These are phyloP conservation scores for Thozetella sp. DNA, from an alignment of 495 filamentous ascomycete species.

Conservation along the genomic window DNA sequence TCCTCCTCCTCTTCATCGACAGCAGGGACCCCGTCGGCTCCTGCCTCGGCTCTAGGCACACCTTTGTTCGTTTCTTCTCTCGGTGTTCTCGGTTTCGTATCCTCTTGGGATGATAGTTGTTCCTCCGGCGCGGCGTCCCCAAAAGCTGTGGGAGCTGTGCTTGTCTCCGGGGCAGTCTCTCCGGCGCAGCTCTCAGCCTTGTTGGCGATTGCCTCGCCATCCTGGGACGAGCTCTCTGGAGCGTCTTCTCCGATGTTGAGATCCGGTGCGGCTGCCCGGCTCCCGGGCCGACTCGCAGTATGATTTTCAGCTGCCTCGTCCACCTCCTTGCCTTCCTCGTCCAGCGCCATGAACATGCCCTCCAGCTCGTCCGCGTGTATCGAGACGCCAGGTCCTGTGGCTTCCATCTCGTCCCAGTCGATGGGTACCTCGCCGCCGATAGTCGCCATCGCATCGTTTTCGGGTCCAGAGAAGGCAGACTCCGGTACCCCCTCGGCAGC, in stretches of 20 bases:
- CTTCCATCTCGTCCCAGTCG: neutral
- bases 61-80: too few species aligned
- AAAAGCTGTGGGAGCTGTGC: too few species aligned
- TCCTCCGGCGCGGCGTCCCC: too few species aligned
- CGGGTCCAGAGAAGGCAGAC: neutral
- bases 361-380: constrained; percentile 1
- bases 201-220: too few species aligned
- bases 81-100: too few species aligned
- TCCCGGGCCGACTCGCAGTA: neutral
- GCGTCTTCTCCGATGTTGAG: too few species aligned
- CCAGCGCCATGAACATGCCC: constrained; percentile 1
- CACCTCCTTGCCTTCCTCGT: neutral
- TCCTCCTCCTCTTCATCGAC: neutral
- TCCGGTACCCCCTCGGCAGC: neutral
- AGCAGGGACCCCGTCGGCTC: neutral
- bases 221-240: too few species aligned
- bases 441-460: neutral
- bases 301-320: neutral
- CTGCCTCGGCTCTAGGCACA: neutral
- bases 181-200: too few species aligned
- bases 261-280: neutral
- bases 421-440: neutral
- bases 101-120: too few species aligned
- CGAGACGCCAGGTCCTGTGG: neutral
- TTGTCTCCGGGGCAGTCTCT: too few species aligned